These are phyloP conservation scores for Boletus reticuloceps DNA, from an alignment of 768 basidiomycete genomes.

Conservation along the genomic window DNA sequence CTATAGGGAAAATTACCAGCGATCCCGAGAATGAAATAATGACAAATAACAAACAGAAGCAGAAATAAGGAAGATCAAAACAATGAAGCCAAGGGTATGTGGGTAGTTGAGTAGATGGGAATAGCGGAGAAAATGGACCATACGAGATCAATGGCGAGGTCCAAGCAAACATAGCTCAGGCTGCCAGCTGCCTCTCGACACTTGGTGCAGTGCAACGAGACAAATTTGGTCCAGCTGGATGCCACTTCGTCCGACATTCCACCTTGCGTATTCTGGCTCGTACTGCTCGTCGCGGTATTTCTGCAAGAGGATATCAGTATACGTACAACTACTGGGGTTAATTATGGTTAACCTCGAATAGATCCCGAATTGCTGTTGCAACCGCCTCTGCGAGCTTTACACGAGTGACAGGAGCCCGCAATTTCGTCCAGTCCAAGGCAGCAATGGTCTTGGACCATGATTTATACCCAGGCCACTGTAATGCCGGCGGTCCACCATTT, in stretches of 20 bases:
- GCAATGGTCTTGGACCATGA: constrained; percentile 76
- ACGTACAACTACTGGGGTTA: neutral
- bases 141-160: constrained; percentile 12
- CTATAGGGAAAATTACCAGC: neutral
- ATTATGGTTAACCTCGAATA: constrained; percentile 47
- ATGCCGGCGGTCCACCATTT: neutral
- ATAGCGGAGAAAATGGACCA: neutral
- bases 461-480: constrained; percentile 76
- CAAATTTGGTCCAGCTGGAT: constrained; percentile 33
- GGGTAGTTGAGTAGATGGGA: neutral
- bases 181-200: constrained; percentile 80
- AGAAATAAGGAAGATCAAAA: neutral
- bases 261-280: constrained; percentile 11
- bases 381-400: constrained; percentile 73
- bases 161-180: constrained; percentile 56
- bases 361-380: constrained; percentile 65
- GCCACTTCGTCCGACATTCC: constrained; percentile 26
- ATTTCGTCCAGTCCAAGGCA: constrained; percentile 70
- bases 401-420: constrained; percentile 70
- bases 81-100: neutral
- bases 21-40: neutral
- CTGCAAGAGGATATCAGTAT: constrained; percentile 16
- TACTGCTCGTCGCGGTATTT: constrained; percentile 6
- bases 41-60: neutral
- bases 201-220: constrained; percentile 74